Conservation (phyloP, 495 filamentous ascomycete species). For the Xylaria sp. region DNA sequence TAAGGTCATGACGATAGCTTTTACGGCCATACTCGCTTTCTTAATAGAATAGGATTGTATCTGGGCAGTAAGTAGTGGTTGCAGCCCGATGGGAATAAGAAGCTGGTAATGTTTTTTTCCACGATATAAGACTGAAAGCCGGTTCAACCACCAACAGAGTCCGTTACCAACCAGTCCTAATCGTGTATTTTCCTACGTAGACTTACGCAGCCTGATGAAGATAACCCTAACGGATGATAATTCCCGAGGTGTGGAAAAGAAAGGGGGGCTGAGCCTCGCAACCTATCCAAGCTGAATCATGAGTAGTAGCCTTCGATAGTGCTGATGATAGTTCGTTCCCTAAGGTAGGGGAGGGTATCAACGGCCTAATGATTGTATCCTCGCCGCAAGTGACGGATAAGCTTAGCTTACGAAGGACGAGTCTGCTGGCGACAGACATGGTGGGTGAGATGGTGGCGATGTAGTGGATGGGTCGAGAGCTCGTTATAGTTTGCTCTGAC, state of each 20-base stretch:
- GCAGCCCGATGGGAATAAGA: too few relatives aligned
- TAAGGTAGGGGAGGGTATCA: background rate
- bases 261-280: slow-evolving; percentile 5
- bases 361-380: background rate
- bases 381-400: background rate
- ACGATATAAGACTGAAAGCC: too few relatives aligned
- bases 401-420: slow-evolving; percentile 1
- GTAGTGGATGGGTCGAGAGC: slow-evolving; percentile 3
- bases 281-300: slow-evolving; percentile 14
- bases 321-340: slow-evolving; percentile 11
- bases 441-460: background rate
- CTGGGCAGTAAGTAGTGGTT: too few relatives aligned
- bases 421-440: background rate
- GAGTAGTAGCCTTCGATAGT: background rate
- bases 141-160: too few relatives aligned
- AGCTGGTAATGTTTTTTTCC: too few relatives aligned
- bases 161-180: too few relatives aligned
- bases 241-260: background rate
- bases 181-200: background rate
- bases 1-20: too few relatives aligned
- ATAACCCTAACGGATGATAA: background rate
- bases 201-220: background rate
- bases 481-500: slow-evolving; percentile 11
- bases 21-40: too few relatives aligned
- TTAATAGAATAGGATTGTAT: too few relatives aligned